Conservation (phyloP, 148 eudicot genomes). For the Heliosperma pusillum region DNA sequence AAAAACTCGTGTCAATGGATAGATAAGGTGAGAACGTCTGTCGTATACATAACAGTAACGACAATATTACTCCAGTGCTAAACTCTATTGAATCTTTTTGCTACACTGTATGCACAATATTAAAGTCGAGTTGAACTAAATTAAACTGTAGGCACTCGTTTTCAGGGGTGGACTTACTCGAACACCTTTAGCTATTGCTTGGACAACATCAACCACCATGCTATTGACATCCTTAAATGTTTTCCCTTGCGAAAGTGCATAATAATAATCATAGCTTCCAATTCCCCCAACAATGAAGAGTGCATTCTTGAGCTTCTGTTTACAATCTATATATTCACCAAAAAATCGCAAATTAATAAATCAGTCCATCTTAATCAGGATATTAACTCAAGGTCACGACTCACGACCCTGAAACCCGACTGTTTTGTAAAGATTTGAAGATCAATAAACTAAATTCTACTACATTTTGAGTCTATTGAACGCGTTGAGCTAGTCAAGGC, state of each 20-base stretch:
- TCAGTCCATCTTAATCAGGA: not conserved
- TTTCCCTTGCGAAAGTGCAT: conserved; percentile 27
- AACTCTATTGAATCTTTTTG: too few relatives aligned
- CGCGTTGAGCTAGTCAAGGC: too few relatives aligned
- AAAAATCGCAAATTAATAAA: not conserved
- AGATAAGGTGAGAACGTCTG: too few relatives aligned
- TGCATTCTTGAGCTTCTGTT: conserved; percentile 20
- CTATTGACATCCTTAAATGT: conserved; percentile 11
- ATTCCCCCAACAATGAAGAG: conserved; percentile 22
- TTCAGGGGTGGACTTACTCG: not conserved
- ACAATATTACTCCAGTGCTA: too few relatives aligned
- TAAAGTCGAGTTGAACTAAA: too few relatives aligned
- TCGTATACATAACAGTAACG: too few relatives aligned
- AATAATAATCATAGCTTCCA: conserved; percentile 28
- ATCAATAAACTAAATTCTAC: conserved; percentile 10
- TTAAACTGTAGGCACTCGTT: not conserved
- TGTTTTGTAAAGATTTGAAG: not conserved
- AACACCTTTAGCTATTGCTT: conserved; percentile 19
- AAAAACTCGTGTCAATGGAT: too few relatives aligned
- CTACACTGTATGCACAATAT: too few relatives aligned
- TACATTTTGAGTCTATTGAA: too few relatives aligned
- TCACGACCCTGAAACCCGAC: too few relatives aligned
- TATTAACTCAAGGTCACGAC: not conserved
- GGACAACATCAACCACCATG: conserved; percentile 28
- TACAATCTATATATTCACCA: conserved; percentile 16